Base-by-base conservation (phyloP, 495 filamentous ascomycete species). In the Tuber aestivum region DNA sequence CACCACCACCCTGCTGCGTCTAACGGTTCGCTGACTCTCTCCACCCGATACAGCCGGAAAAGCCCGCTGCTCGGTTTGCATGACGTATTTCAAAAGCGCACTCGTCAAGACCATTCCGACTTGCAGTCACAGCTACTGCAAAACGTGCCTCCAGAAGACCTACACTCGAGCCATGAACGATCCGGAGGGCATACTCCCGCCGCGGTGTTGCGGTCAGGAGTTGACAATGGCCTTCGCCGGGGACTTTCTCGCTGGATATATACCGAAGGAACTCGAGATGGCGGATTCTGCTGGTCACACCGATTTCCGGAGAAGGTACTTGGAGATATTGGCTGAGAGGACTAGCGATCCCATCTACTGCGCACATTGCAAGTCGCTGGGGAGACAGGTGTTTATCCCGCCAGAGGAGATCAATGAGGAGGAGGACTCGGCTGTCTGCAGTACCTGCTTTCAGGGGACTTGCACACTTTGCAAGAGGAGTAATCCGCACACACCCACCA, bases 91-190 rank as follows among this genome's bases (percentile, higher is more conserved):
- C 77, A 79, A 79, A 27, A 40, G 32, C 4, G 42, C 70, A 3
- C 38, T 45, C 12, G 70, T 79, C 27, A 74, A 74, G 10, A 75
- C 72, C 21, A 72, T 79, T 10, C 78, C 78, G 5, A 42, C 50
- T 23, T 80, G 79, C 35, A 20, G 32, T 32, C 79, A 80, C 69
- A 80, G 48, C 37, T 80, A 80, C 74, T 80, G 79, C 69, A 78
- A 78, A 3, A 20, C 65, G 16, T 80, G 79, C 27, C 78, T 80
- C 16, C 79, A 78, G 7, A 78, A 74, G 1, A 81, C 73, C 20
- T 80, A 85, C 84, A 72, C 72, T 2, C 78, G 78, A 32, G 40
- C 70, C 35, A 23, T 79, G 18, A 44, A 35, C 38, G 78, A 79
- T 18, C 61, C 76, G 21, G 76, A 79, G 5, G 42, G 70, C 23